Evolutionary conservation across 2,329 filamentous ascomycete species (phyloP).

Genomic region (Epichloe typhina): DNA sequence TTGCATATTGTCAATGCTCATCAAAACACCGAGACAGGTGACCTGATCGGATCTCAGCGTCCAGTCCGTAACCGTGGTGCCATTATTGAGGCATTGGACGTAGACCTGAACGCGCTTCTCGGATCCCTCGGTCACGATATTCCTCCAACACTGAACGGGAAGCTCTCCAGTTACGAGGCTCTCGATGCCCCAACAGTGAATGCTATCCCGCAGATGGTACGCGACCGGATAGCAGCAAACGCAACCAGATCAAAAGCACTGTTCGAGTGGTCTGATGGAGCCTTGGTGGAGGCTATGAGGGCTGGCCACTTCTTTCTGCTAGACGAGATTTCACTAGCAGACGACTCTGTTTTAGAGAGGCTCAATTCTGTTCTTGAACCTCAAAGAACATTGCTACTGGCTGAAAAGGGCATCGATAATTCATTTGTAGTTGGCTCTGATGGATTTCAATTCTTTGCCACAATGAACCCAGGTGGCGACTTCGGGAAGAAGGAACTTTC

Average conservation of each 20-base stretch:
- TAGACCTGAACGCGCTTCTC: constrained; percentile 43
- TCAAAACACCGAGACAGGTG: constrained; percentile 94
- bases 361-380: constrained; percentile 94
- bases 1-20: constrained; percentile 92
- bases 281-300: constrained; percentile 87
- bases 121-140: constrained; percentile 24
- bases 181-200: constrained; percentile 33
- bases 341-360: constrained; percentile 91
- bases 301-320: constrained; percentile 81
- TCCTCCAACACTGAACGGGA: constrained; percentile 34
- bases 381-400: constrained; percentile 70
- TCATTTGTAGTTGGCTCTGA: constrained; percentile 62
- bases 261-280: constrained; percentile 95
- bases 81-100: constrained; percentile 50
- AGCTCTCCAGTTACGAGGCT: constrained; percentile 43
- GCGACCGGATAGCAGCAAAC: constrained; percentile 32
- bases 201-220: constrained; percentile 34
- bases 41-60: constrained; percentile 89
- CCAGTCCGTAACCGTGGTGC: constrained; percentile 75
- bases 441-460: constrained; percentile 91
- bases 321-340: constrained; percentile 93
- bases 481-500: constrained; percentile 97
- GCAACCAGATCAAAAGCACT: constrained; percentile 62
- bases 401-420: constrained; percentile 82
- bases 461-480: constrained; percentile 98